Evolutionary conservation across 345 rosid genomes (phyloP).

Genomic region (Geranium brycei): DNA sequence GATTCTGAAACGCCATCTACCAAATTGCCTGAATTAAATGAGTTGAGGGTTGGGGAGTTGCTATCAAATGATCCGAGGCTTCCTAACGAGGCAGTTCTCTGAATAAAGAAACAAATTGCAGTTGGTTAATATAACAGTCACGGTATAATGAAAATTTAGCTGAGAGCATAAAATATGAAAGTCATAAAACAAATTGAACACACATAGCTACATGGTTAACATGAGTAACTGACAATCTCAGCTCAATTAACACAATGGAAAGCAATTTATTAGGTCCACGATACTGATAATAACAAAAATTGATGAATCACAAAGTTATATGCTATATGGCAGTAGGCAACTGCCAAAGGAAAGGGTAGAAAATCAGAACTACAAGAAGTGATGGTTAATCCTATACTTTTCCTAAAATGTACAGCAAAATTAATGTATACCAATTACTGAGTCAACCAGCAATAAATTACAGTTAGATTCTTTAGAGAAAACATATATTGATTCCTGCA

Average conservation of each 20-base stretch:
- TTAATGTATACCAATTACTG: too few species aligned
- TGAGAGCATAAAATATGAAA: neutral
- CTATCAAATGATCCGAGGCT: constrained; percentile 56
- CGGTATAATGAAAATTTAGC: neutral
- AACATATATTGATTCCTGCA: too few species aligned
- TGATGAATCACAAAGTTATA: neutral
- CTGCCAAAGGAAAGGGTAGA: too few species aligned
- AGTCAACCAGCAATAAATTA: too few species aligned
- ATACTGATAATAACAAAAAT: neutral
- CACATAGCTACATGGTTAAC: neutral
- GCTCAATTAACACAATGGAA: neutral
- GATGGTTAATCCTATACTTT: too few species aligned
- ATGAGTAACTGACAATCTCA: neutral
- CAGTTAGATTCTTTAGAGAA: too few species aligned
- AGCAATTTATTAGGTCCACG: neutral
- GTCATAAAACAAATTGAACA: neutral
- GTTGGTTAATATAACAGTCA: constrained; percentile 12
- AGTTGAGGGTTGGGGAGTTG: constrained; percentile 47
- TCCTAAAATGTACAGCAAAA: too few species aligned
- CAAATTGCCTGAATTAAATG: constrained; percentile 39
- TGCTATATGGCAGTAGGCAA: too few species aligned
- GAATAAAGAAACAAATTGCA: constrained; percentile 17
- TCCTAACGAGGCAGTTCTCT: constrained; percentile 71
- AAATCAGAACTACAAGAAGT: too few species aligned
- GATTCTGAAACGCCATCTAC: constrained; percentile 37